Base-by-base conservation (phyloP, 352 stramenopile genomes). In the Phytophthora fragariaefolia region DNA sequence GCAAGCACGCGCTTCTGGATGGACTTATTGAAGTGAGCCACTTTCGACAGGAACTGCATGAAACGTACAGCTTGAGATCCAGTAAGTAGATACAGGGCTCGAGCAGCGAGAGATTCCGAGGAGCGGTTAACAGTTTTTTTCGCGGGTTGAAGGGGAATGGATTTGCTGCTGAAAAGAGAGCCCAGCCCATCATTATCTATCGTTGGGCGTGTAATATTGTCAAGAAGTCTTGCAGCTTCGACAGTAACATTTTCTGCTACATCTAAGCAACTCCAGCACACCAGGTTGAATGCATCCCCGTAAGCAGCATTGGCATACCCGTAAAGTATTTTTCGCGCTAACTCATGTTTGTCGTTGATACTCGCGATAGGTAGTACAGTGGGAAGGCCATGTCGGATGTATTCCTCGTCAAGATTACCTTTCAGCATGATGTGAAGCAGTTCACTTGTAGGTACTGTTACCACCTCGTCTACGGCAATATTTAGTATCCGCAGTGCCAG, bases 201-300 rank as follows among this genome's bases (percentile, higher is more conserved):
- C 6, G 47, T 52, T 23, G 47, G 40, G n/a, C 73, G 72, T 8
- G 81, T 86, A 50, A 92, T 74, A 6, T 79, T 74, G 28, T 89
- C 81, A 22, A 91, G 67, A 27, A 94, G 75, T 45, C 79, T 75
- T 0, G 80, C 80, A 13, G 86, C 81, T 63, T 92, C 82, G 12
- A 90, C 77, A 0, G 80, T 89, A 36, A 91, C 79, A 53, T 79
- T 83, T 54, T 91, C 86, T 3, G 79, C 69, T 17, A 76, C 73
- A 54, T 94, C 84, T 46, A 92, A 68, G 54, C 82, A 92, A 45
- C 84, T 92, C 79, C 74, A 85, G 71, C 81, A 91, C 30, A 92
- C 83, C n/a, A 68, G 27, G 56, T 83, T 89, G 55, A 89, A 74
- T 3, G 79, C 79, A 13, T 91, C 75, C 1, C 82, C 86, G 30